Conservation (phyloP, 148 eudicot genomes). For the Camellia sinensis region DNA sequence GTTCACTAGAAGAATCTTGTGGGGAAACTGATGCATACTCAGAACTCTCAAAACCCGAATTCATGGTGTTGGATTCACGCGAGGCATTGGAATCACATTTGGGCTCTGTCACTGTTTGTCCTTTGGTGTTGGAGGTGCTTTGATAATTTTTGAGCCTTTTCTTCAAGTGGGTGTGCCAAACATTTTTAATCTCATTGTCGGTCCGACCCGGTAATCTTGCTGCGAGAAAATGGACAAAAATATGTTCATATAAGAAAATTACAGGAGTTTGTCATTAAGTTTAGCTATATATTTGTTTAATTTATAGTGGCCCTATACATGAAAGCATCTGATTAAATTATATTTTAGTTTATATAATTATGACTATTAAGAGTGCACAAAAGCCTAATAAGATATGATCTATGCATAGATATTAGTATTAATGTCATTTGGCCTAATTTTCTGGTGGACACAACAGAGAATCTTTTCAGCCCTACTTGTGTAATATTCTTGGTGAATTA, state of each 20-base stretch:
- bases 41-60: not conserved
- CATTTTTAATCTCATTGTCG: constrained; percentile 74
- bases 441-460: not conserved
- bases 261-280: not conserved
- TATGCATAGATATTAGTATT: not conserved
- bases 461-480: not conserved
- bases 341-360: not conserved
- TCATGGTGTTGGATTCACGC: not conserved
- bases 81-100: constrained; percentile 7
- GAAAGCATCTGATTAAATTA: not conserved
- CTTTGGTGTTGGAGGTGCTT: constrained; percentile 14
- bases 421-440: too few relatives aligned
- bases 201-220: constrained; percentile 71
- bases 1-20: constrained; percentile 37
- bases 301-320: too few relatives aligned
- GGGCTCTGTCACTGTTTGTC: not conserved
- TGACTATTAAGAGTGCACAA: not conserved
- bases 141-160: constrained; percentile 43
- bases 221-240: constrained; percentile 33
- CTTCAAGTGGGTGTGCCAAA: constrained; percentile 79
- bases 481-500: not conserved
- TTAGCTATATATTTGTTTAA: not conserved
- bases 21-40: constrained; percentile 18
- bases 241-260: not conserved
- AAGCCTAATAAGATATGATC: not conserved